These are phyloP conservation scores for Sporobolomyces roseus DNA, from an alignment of 768 basidiomycete species.

Conservation along the genomic window DNA sequence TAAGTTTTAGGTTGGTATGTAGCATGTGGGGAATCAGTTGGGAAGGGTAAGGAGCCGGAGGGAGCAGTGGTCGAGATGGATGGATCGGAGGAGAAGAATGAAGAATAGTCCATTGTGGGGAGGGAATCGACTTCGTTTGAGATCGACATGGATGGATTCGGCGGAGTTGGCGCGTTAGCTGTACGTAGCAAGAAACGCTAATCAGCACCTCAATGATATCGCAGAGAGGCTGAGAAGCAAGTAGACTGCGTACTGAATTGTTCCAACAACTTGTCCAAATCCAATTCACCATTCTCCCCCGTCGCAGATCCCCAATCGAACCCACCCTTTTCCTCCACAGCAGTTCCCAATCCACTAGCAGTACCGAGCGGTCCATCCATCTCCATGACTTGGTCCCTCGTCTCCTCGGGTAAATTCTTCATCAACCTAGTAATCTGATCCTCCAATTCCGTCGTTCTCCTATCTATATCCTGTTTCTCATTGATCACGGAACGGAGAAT, in stretches of 20 bases:
- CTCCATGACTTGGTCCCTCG: conserved; percentile 28
- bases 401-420: conserved; percentile 27
- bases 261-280: conserved; percentile 37
- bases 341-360: conserved; percentile 9
- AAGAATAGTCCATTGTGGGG: conserved; percentile 24
- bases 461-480: conserved; percentile 32
- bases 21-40: neutral
- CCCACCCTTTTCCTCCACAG: conserved; percentile 12
- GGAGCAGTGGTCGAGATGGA: neutral
- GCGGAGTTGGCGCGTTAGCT: neutral
- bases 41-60: conserved; percentile 1
- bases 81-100: conserved; percentile 14
- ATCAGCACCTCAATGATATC: neutral
- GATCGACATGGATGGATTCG: neutral
- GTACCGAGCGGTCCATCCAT: conserved; percentile 1
- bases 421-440: conserved; percentile 31
- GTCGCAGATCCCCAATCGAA: conserved; percentile 9
- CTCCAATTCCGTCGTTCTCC: conserved; percentile 38
- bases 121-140: neutral
- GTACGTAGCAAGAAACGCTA: neutral
- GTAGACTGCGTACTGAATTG: conserved; percentile 27
- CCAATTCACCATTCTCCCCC: conserved; percentile 17
- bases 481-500: conserved; percentile 1
- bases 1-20: conserved; percentile 12
- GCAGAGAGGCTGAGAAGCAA: neutral